Conservation (phyloP, 2,329 filamentous ascomycete species). For the Ceratocystis huliohia region DNA sequence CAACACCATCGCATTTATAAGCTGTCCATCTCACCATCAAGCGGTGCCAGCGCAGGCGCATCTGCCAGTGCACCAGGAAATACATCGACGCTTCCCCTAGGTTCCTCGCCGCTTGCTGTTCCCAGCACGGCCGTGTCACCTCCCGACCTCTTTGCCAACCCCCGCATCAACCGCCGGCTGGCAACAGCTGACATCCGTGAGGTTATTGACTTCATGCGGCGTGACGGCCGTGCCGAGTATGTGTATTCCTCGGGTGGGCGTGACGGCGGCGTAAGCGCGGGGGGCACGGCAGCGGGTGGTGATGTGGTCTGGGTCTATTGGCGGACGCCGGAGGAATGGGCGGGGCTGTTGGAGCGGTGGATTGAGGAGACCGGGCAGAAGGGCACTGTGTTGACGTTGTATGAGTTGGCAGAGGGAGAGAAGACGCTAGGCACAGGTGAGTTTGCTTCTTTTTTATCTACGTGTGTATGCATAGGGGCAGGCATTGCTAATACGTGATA, state of each 20-base stretch:
- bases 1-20: constrained; percentile 63
- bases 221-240: constrained; percentile 54
- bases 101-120: too few relatives aligned
- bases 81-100: constrained; percentile 25
- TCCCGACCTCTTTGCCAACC: constrained; percentile 46
- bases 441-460: constrained; percentile 23
- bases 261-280: constrained; percentile 24
- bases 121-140: constrained; percentile 9
- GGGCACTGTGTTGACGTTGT: constrained; percentile 78
- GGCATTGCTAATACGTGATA: background rate
- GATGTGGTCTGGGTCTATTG: constrained; percentile 66
- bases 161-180: constrained; percentile 39
- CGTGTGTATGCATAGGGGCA: background rate
- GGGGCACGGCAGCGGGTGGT: constrained; percentile 31
- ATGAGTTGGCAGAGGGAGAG: constrained; percentile 84
- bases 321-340: constrained; percentile 85
- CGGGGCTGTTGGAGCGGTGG: constrained; percentile 61
- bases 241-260: constrained; percentile 28
- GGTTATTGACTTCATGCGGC: constrained; percentile 46
- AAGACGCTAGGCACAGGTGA: constrained; percentile 54
- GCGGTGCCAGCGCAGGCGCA: constrained; percentile 35
- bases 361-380: constrained; percentile 82
- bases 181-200: constrained; percentile 40
- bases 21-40: constrained; percentile 51
- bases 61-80: background rate